These are phyloP conservation scores for Yamadazyma olivae DNA, from an alignment of 805 yeast species.

Conservation along the genomic window DNA sequence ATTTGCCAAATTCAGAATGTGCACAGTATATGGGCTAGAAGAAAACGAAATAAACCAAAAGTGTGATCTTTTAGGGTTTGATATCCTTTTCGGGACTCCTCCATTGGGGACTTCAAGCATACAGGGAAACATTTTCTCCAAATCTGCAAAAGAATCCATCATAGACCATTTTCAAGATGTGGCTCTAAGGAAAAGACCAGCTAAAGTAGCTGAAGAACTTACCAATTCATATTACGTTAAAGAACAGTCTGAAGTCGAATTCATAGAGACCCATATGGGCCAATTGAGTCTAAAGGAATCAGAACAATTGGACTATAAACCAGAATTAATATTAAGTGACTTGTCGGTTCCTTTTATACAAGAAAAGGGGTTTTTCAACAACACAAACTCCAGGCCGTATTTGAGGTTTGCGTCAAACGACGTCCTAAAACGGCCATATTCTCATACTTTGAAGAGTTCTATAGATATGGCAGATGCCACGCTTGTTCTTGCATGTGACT, in stretches of 20 bases:
- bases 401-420: conserved; percentile 23
- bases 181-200: conserved; percentile 15
- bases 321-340: conserved; percentile 37
- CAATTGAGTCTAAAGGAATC: conserved; percentile 7
- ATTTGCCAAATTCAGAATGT: conserved; percentile 25
- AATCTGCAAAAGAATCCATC: conserved; percentile 26
- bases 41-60: conserved; percentile 22
- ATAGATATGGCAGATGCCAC: conserved; percentile 42
- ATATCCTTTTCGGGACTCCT: conserved; percentile 73
- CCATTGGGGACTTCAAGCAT: conserved; percentile 76
- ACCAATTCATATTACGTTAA: conserved; percentile 24
- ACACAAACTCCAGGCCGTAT: conserved; percentile 35
- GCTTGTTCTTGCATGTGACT: conserved; percentile 25
- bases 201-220: conserved; percentile 1
- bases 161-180: conserved; percentile 26
- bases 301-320: conserved; percentile 21
- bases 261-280: conserved; percentile 1
- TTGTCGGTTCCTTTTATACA: conserved; percentile 32
- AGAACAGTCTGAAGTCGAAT: conserved; percentile 22
- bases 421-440: conserved; percentile 22
- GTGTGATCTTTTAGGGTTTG: conserved; percentile 38
- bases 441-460: conserved; percentile 24
- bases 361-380: conserved; percentile 33
- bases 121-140: conserved; percentile 84
- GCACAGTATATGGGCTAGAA: conserved; percentile 23